Conservation (phyloP, 2,329 filamentous ascomycete genomes). For the Clarireedia hainanense region DNA sequence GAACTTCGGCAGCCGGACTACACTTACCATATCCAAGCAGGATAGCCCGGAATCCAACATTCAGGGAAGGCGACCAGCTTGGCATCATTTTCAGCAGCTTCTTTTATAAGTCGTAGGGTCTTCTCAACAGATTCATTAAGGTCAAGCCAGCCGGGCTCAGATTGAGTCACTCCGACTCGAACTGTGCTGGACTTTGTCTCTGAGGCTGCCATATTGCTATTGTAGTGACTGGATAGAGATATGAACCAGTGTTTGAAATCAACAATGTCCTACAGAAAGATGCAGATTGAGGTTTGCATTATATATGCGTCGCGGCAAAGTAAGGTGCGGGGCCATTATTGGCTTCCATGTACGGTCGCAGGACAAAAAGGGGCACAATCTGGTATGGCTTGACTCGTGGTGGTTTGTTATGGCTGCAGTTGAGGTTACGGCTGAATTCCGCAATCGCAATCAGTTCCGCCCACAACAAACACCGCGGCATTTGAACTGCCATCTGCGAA, state of each 20-base stretch:
- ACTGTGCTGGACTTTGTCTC: background rate
- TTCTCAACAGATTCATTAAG: constrained; percentile 46
- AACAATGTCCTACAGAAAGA: too few species aligned
- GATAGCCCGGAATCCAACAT: constrained; percentile 32
- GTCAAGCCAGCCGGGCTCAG: constrained; percentile 53
- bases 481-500: too few species aligned
- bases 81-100: constrained; percentile 44
- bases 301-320: too few species aligned
- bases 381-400: too few species aligned
- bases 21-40: constrained; percentile 1
- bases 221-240: background rate
- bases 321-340: too few species aligned
- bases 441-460: too few species aligned
- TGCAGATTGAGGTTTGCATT: too few species aligned
- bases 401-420: too few species aligned
- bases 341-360: too few species aligned
- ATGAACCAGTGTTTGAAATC: background rate
- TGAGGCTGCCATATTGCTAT: background rate
- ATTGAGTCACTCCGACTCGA: constrained; percentile 41
- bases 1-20: background rate
- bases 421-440: too few species aligned
- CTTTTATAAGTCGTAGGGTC: constrained; percentile 46
- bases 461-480: too few species aligned
- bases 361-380: too few species aligned
- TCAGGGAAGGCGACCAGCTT: constrained; percentile 48